Evolutionary conservation across 1,284 basidiomycete species (phyloP), one percentile per base, ranked within the genome.

Genomic region (Stygiomarasmius scandens): DNA sequence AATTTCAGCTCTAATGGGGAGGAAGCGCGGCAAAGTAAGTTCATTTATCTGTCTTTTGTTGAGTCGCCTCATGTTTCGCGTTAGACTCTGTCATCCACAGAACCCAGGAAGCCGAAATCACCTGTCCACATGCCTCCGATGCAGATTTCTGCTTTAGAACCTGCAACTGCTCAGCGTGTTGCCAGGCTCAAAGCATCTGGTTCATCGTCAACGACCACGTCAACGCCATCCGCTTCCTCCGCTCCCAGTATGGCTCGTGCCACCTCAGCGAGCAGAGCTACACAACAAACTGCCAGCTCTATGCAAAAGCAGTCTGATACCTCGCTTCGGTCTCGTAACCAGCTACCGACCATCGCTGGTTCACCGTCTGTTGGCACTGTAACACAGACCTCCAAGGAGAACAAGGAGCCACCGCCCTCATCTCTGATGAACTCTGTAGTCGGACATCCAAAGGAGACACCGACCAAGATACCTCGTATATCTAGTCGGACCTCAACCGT

Each of bases 391-490:
- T 66, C 76, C 23, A 84, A 81, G 66, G 85, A 87, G 47, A 67
- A 69, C 20, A 87, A 80, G 64, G 88, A 88, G 43, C 72, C 71
- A 2, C 82, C 82, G 6, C 79, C 83, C 4, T 78, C 78, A 19
- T 77, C 81, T 25, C 68, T 82, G 22, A 65, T 78, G 57, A 86
- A 85, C 63, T 74, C 81, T 6, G 65, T 77, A 2, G 75, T 79
- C 23, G 74, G 77, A n/a, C 69, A 85, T 55, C 70, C 82, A 3
- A 92, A 92, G 71, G 90, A 92, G 69, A 91, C 90, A 0, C 94
- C 95, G 0, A 98, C 95, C 22, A 96, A 95, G 77, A 98, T 97
- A 64, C 95, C 95, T 51, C 89, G 95, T 43, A 95, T 96, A 58
- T 89, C 92, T 20, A 92, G 87, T 67, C 82, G 89, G 49, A 86